phyloP scores from a whole-genome alignment of 176 grass and related monocot genomes.

The Rhynchospora tenuis region DNA sequence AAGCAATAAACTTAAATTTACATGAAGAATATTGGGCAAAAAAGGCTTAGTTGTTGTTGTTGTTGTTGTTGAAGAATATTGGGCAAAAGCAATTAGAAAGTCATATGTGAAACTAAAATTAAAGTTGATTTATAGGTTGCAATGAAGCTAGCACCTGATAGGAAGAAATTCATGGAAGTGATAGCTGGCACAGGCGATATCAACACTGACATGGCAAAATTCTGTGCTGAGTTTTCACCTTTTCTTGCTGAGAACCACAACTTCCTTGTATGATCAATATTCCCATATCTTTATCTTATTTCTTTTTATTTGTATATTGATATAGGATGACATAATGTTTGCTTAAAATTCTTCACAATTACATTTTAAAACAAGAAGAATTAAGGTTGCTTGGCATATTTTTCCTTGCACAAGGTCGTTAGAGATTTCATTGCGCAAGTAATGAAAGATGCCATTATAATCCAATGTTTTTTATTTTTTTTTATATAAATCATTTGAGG shows the following conservation, averaged over 20 bases:
- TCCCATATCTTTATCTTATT: background rate
- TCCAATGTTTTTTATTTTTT: background rate
- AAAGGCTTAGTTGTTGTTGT: too few species aligned
- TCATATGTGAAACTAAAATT: background rate
- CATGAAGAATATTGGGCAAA: background rate
- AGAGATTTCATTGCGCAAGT: background rate
- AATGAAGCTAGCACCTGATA: constrained; percentile 87
- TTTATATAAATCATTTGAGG: background rate
- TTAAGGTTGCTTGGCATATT: background rate
- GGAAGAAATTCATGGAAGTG: constrained; percentile 97
- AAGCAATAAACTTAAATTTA: background rate
- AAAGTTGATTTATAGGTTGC: constrained; percentile 46
- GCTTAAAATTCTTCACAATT: background rate
- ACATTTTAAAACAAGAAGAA: background rate
- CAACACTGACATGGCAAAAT: constrained; percentile 87
- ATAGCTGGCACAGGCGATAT: constrained; percentile 69
- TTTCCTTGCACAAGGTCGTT: background rate
- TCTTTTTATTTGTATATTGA: background rate
- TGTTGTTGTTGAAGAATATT: background rate
- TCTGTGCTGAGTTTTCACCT: constrained; percentile 73
- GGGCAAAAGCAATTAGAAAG: background rate
- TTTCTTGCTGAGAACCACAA: constrained; percentile 80
- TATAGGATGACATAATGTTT: background rate
- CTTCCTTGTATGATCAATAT: constrained; percentile 46
- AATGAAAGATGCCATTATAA: background rate